Evolutionary conservation across 2,329 filamentous ascomycete species (phyloP).

Genomic region (Penicillium sp.): DNA sequence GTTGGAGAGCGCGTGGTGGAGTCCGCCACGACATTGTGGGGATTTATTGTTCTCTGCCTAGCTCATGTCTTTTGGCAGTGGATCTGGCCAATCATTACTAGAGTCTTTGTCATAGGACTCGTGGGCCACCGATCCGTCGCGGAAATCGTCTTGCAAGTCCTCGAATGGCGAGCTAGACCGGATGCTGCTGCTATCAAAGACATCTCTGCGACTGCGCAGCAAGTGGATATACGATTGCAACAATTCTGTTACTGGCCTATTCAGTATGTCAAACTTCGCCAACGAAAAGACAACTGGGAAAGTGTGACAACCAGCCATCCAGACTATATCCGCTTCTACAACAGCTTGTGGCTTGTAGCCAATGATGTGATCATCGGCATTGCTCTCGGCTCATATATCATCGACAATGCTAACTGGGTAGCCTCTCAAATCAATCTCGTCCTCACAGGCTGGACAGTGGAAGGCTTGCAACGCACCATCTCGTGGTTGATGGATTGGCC

Average conservation of each 20-base stretch:
- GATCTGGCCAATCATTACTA: slow-evolving; percentile 74
- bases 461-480: slow-evolving; percentile 84
- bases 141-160: slow-evolving; percentile 73
- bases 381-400: slow-evolving; percentile 92
- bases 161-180: slow-evolving; percentile 82
- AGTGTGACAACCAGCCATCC: slow-evolving; percentile 94
- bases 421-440: slow-evolving; percentile 76
- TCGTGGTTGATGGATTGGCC: slow-evolving; percentile 96
- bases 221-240: slow-evolving; percentile 93
- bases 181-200: slow-evolving; percentile 87
- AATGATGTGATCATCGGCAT: slow-evolving; percentile 99
- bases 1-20: slow-evolving; percentile 94
- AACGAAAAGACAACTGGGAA: slow-evolving; percentile 88
- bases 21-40: slow-evolving; percentile 83
- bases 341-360: slow-evolving; percentile 95
- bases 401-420: slow-evolving; percentile 87
- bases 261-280: slow-evolving; percentile 89
- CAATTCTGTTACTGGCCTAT: slow-evolving; percentile 99
- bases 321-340: slow-evolving; percentile 98
- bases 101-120: slow-evolving; percentile 73
- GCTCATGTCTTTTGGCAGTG: slow-evolving; percentile 74
- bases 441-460: slow-evolving; percentile 79
- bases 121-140: slow-evolving; percentile 78
- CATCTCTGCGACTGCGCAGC: slow-evolving; percentile 92
- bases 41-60: slow-evolving; percentile 68